Percentiles rank a stretch among this genome's conserved stretches.
Evolutionary conservation across 202 grass and related monocot species (phyloP).

Genomic region (Setaria viridis): DNA sequence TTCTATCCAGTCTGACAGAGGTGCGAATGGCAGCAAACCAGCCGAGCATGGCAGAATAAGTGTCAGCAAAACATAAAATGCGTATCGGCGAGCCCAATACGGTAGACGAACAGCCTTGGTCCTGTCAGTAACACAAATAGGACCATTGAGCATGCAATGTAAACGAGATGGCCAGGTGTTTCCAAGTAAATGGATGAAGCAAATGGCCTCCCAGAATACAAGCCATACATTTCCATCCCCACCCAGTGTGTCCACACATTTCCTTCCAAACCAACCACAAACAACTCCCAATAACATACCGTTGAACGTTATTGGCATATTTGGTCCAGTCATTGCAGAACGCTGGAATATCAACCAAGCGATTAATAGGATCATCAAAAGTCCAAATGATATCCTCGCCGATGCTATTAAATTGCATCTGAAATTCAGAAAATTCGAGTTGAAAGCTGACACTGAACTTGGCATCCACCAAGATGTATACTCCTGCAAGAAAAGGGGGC

Average conservation of each 20-base stretch:
- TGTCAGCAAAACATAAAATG: slow-evolving; percentile 65
- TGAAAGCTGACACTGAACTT: slow-evolving; percentile 70
- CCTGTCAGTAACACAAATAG: slow-evolving; percentile 57
- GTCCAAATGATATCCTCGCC: slow-evolving; percentile 65
- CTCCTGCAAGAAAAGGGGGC: slow-evolving; percentile 57
- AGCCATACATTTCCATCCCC: slow-evolving; percentile 84
- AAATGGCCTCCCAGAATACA: slow-evolving; percentile 82
- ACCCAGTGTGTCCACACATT: slow-evolving; percentile 78
- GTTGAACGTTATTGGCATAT: slow-evolving; percentile 92
- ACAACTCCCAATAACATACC: slow-evolving; percentile 68
- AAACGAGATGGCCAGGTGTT: slow-evolving; percentile 72
- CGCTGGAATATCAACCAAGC: slow-evolving; percentile 76
- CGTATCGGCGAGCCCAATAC: slow-evolving; percentile 68
- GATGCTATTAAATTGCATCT: slow-evolving; percentile 73
- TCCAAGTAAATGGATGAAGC: slow-evolving; percentile 78
- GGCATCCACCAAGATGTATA: slow-evolving; percentile 88
- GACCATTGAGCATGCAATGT: slow-evolving; percentile 68
- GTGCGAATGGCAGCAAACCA: slow-evolving; percentile 89
- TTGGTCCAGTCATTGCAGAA: slow-evolving; percentile 59
- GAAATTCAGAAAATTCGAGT: slow-evolving; percentile 59
- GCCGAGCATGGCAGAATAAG: slow-evolving; percentile 70
- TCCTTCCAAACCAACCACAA: slow-evolving; percentile 80
- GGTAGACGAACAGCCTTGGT: slow-evolving; percentile 46
- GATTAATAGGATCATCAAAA: slow-evolving; percentile 76
- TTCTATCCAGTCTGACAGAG: slow-evolving; percentile 67